Percentiles rank a stretch among this genome's conserved stretches.
phyloP scores from a whole-genome alignment of 805 yeast species.

The Saccharomycopsis oosterbeekiorum region DNA sequence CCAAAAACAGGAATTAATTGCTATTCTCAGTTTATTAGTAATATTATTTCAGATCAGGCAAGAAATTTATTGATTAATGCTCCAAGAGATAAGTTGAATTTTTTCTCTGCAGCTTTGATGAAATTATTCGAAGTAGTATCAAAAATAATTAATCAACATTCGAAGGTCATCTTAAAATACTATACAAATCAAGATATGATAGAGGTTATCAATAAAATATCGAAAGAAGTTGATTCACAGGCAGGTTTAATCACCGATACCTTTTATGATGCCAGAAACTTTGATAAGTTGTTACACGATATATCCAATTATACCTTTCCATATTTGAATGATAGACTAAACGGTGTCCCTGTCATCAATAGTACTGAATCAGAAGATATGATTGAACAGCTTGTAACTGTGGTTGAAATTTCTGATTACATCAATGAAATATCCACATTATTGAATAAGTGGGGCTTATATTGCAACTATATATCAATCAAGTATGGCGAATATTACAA shows the following conservation, averaged over 20 bases:
- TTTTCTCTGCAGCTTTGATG: slow-evolving; percentile 49
- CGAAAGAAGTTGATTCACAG: slow-evolving; percentile 87
- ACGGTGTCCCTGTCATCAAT: not conserved
- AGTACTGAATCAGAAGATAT: slow-evolving; percentile 23
- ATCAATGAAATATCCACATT: slow-evolving; percentile 65
- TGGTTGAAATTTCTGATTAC: slow-evolving; percentile 58
- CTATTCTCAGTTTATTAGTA: slow-evolving; percentile 80
- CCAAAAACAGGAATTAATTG: slow-evolving; percentile 62
- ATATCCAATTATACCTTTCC: slow-evolving; percentile 47
- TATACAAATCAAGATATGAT: slow-evolving; percentile 59
- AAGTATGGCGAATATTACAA: slow-evolving; percentile 46
- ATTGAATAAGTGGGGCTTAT: slow-evolving; percentile 78
- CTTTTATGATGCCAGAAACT: slow-evolving; percentile 60
- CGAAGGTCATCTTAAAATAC: slow-evolving; percentile 61
- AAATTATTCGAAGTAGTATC: slow-evolving; percentile 79
- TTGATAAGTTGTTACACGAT: slow-evolving; percentile 47
- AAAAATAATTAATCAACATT: slow-evolving; percentile 75
- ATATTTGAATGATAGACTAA: slow-evolving; percentile 20
- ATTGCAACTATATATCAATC: slow-evolving; percentile 59
- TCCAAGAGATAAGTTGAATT: slow-evolving; percentile 36
- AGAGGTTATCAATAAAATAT: slow-evolving; percentile 62
- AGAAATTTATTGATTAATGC: slow-evolving; percentile 48
- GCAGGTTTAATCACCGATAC: slow-evolving; percentile 83
- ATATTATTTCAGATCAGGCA: slow-evolving; percentile 71
- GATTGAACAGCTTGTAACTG: slow-evolving; percentile 31